Percentiles rank a stretch among this genome's conserved stretches.
These are phyloP conservation scores for Tilletia horrida DNA, from an alignment of 1,284 basidiomycete species.

Conservation along the genomic window DNA sequence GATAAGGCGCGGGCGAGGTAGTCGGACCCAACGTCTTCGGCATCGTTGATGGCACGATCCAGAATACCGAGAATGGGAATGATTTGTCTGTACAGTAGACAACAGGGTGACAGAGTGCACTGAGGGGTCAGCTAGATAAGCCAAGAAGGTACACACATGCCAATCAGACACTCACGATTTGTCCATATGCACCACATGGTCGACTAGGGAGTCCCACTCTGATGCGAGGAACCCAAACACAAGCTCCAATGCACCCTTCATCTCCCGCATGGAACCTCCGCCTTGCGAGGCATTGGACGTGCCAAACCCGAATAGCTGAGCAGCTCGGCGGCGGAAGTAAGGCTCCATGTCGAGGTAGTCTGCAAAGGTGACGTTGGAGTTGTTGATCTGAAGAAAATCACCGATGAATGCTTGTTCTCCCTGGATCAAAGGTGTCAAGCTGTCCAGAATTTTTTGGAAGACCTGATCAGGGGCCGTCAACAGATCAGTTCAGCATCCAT, in stretches of 20 bases:
- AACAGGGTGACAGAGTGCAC: not conserved
- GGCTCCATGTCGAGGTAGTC: conserved; percentile 92
- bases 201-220: conserved; percentile 81
- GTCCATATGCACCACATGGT: conserved; percentile 72
- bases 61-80: conserved; percentile 77
- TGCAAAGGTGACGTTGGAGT: conserved; percentile 79
- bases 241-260: conserved; percentile 72
- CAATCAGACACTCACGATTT: conserved; percentile 64
- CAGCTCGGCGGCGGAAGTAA: conserved; percentile 87
- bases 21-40: conserved; percentile 71
- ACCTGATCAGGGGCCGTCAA: conserved; percentile 60
- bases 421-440: conserved; percentile 72
- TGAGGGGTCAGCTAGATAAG: not conserved
- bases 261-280: conserved; percentile 37
- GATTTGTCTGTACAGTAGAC: conserved; percentile 65
- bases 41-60: conserved; percentile 74
- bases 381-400: conserved; percentile 82
- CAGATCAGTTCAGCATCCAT: not conserved
- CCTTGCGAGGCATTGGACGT: not conserved
- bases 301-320: conserved; percentile 51
- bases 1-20: conserved; percentile 73
- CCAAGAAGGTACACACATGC: not conserved
- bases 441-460: conserved; percentile 70
- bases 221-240: conserved; percentile 87
- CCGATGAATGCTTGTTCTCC: conserved; percentile 83